Evolutionary conservation across 2,329 filamentous ascomycete genomes (phyloP).

Genomic region (Colletotrichum sp.): DNA sequence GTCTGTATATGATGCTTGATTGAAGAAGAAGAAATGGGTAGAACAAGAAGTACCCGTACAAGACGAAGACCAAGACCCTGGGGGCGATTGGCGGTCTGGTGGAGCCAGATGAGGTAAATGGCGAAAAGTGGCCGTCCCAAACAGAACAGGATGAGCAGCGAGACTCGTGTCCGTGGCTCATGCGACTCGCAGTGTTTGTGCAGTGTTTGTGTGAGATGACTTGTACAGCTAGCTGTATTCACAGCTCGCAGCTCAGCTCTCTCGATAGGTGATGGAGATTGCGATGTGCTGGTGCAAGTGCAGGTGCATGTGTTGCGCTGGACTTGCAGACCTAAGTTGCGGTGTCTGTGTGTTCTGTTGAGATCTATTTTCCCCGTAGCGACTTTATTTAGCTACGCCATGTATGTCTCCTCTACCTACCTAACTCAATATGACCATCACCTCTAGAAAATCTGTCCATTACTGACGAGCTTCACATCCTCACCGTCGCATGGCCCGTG

Average conservation of each 20-base stretch:
- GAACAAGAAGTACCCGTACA: not conserved
- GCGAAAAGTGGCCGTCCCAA: conserved; percentile 10
- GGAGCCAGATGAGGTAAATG: conserved; percentile 20
- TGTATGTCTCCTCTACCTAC: not conserved
- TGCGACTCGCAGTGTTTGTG: not conserved
- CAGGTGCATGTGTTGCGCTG: not conserved
- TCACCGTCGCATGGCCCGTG: not conserved
- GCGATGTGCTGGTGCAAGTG: not conserved
- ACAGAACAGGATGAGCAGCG: not conserved
- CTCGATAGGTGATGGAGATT: not conserved
- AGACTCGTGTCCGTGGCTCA: not conserved
- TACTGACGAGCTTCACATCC: not conserved
- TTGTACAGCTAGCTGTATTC: not conserved
- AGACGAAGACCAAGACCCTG: not conserved
- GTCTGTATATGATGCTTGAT: not conserved
- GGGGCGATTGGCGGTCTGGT: conserved; percentile 13
- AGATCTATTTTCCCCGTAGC: not conserved
- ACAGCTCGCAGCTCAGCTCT: not conserved
- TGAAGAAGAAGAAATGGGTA: not conserved
- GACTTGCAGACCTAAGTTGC: not conserved
- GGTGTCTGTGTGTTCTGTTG: not conserved
- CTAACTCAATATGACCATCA: not conserved
- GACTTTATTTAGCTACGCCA: not conserved
- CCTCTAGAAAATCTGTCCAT: not conserved
- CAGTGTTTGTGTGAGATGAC: not conserved